Evolutionary conservation across 2,329 filamentous ascomycete species (phyloP), one percentile per base, ranked within the genome.

Genomic region (Fonsecaea pugnacius): DNA sequence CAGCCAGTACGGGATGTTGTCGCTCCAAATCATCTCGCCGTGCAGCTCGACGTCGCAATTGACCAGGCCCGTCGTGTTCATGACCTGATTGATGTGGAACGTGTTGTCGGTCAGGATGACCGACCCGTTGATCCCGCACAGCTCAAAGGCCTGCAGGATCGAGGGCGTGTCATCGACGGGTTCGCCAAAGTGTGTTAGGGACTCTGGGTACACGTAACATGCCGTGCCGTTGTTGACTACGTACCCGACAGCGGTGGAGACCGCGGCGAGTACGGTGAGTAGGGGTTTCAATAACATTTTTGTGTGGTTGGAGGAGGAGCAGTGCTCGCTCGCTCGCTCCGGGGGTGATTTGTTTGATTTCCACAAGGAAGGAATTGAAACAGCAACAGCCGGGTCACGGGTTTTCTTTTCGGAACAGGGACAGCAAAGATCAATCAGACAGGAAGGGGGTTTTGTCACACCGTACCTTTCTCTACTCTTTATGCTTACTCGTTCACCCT

Each of bases 1-100:
- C 67, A 87, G 82, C 89, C 89, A 91, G 75, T 90, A 91, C 68
- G 85, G 82, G 1, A 87, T 87, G 72, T 91, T 86, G 57, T 87
- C 83, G 61, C 83, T 85, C 76, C 91, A 91, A 62, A 83, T 78
- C 21, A 90, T 80, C 24, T 81, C 82, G 24, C 85, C 87, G 70
- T 83, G 82, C 65, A 87, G 83, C 67, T 85, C 84, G 84, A 63
- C 24, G 60, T 33, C 65, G 55, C 56, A 36, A 33, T 48, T 59
- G 24, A 55, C 40, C 12, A 38, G 18, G 9, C 70, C 70, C 16
- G 65, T 57, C 32, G 57, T 71, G 43, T 40, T 61, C 64, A 67
- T 65, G 24, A 68, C 57, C 48, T 67, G 56, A 18, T 61, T 51
- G 53, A 62, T 27, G 48, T 63, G 16, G 53, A 62, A 67, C 12